Conservation (phyloP, 2,329 filamentous ascomycete genomes). For the Xylaria sp. region DNA sequence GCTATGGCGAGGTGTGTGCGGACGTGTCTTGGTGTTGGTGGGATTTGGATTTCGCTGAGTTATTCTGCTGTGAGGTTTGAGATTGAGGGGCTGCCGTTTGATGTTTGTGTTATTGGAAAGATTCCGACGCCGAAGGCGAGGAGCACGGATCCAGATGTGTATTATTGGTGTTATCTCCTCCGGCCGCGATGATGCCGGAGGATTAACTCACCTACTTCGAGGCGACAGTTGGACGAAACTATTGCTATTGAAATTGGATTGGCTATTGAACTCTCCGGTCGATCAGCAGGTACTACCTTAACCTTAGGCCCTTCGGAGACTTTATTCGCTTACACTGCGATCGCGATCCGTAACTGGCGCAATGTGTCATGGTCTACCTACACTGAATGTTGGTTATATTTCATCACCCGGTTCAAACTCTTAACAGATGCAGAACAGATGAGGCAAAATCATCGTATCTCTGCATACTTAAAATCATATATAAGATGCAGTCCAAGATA, state of each 20-base stretch:
- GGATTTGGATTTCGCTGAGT: constrained; percentile 61
- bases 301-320: background rate
- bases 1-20: constrained; percentile 55
- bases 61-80: constrained; percentile 59
- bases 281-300: background rate
- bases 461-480: background rate
- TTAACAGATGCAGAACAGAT: background rate
- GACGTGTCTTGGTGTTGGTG: constrained; percentile 51
- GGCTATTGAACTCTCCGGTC: background rate
- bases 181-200: constrained; percentile 43
- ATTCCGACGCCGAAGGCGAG: constrained; percentile 56
- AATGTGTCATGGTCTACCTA: background rate
- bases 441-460: background rate
- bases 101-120: constrained; percentile 56
- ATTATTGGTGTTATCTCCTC: constrained; percentile 59
- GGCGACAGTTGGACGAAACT: background rate
- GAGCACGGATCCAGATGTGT: constrained; percentile 60
- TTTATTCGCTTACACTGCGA: background rate
- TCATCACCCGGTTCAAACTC: background rate
- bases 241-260: background rate
- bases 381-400: background rate
- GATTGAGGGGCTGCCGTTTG: constrained; percentile 54
- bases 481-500: no score
- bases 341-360: background rate
- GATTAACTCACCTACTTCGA: background rate